Base-by-base conservation (phyloP, 2,329 filamentous ascomycete genomes). In the Trichoderma cornu-damae region DNA sequence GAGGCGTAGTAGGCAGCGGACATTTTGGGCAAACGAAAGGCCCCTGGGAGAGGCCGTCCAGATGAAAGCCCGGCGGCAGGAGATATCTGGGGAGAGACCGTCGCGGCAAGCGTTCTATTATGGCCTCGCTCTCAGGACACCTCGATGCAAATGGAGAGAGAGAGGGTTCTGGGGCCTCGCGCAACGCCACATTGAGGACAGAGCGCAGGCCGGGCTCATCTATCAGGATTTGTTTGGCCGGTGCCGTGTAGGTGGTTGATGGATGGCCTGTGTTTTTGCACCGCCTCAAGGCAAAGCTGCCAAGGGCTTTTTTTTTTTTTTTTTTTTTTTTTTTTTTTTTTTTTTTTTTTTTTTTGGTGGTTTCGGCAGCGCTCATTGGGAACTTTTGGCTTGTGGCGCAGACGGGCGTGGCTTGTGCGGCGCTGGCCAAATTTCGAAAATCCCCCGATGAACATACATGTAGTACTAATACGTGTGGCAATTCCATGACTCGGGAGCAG, bases 1-100 rank as follows among this genome's bases (percentile, higher is more conserved):
- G 68, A 42, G 6, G 28, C 28, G 34, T 57, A 47, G 6, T 47
- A 43, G 8, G 32, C 6, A 28, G 30, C n/a, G 0, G 30, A 44
- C 38, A 54, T 54, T 6, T 28, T 35, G 40, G n/a, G 30, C n/a
- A 28, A 18, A 35, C 1, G 2, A n/a, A n/a, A n/a, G 14, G n/a
- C 14, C 28, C 16, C 35, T 34, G 18, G 26, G n/a, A 18, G 14
- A 14, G 7, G 32, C 52, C 47, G 52, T 24, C 52, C 52, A 30
- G 32, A 47, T 26, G 6, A 32, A 18, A 6, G 24, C 24, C 2
- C 8, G 7, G n/a, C n/a, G n/a, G n/a, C n/a, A n/a, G n/a, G n/a
- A n/a, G n/a, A 47, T 34, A 22, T 16, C 30, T 6, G 14, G 32
- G 7, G 4, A 11, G 4, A 11, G 9, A 6, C 2, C 8, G 3